Percentiles rank a stretch among this genome's conserved stretches.
phyloP scores from a whole-genome alignment of 2,329 filamentous ascomycete species.

The Fusarium vanettenii region DNA sequence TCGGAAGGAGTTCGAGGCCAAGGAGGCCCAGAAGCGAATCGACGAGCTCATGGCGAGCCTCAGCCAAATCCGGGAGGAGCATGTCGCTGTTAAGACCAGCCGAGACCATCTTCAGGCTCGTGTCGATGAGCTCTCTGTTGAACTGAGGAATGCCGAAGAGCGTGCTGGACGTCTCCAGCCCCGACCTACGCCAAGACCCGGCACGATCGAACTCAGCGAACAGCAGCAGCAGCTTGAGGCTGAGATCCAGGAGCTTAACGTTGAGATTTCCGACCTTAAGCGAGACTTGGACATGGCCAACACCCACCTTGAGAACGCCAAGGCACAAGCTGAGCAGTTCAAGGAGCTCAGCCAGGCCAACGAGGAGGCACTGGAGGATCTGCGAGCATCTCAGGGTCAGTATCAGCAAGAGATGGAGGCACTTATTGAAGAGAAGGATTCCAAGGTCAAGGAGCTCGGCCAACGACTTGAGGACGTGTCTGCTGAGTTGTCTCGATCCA shows the following conservation, averaged over 20 bases:
- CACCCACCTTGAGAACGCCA: conserved; percentile 83
- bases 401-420: conserved; percentile 88
- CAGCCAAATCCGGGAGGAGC: conserved; percentile 84
- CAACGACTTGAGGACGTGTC: conserved; percentile 87
- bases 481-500: conserved; percentile 82
- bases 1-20: conserved; percentile 89
- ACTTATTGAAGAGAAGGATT: conserved; percentile 80
- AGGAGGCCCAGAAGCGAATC: conserved; percentile 89
- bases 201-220: conserved; percentile 54
- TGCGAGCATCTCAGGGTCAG: conserved; percentile 84
- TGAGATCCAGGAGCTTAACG: conserved; percentile 81
- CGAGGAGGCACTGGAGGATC: conserved; percentile 86
- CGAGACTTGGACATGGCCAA: conserved; percentile 86
- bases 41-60: conserved; percentile 89
- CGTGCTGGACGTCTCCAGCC: conserved; percentile 84
- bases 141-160: conserved; percentile 90
- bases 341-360: conserved; percentile 86
- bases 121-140: conserved; percentile 88
- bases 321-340: conserved; percentile 86
- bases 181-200: conserved; percentile 74
- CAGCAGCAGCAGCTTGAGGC: conserved; percentile 65
- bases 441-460: conserved; percentile 82
- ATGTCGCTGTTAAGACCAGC: conserved; percentile 86
- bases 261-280: conserved; percentile 87
- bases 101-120: conserved; percentile 89